Evolutionary conservation across 306 rosid genomes (phyloP).

Genomic region (Urtica urens): DNA sequence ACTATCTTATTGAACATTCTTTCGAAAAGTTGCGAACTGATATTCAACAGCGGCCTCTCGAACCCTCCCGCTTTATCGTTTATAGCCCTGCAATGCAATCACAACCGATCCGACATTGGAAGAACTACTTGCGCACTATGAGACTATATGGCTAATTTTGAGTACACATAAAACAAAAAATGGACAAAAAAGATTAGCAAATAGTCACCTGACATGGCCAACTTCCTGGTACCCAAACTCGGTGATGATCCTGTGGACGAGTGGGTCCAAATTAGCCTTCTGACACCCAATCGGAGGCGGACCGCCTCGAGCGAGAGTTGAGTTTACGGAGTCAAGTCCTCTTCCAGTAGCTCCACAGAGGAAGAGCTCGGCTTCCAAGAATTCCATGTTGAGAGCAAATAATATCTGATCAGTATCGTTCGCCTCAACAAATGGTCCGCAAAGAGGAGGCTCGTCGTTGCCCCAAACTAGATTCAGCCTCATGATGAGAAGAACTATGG

Average conservation of each 20-base stretch:
- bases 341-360: constrained; percentile 4
- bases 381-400: constrained; percentile 25
- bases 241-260: neutral
- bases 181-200: neutral
- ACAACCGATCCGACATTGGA: no score
- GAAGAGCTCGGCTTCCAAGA: constrained; percentile 19
- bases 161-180: no score
- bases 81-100: constrained; percentile 13
- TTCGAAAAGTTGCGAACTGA: constrained; percentile 13
- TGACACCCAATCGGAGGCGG: constrained; percentile 21
- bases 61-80: constrained; percentile 10
- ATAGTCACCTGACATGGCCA: constrained; percentile 20
- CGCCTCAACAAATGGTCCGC: constrained; percentile 9
- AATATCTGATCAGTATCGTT: constrained; percentile 9
- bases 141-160: neutral
- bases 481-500: neutral
- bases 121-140: neutral
- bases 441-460: neutral
- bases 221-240: constrained; percentile 30
- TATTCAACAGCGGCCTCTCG: constrained; percentile 20
- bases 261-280: constrained; percentile 19
- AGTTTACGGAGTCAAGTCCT: constrained; percentile 10
- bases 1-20: constrained; percentile 10
- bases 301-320: constrained; percentile 12
- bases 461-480: neutral